Percentiles rank a stretch among this genome's conserved stretches.
Evolutionary conservation across 2,329 filamentous ascomycete species (phyloP).

Genomic region (Sporothrix dimorphospora): DNA sequence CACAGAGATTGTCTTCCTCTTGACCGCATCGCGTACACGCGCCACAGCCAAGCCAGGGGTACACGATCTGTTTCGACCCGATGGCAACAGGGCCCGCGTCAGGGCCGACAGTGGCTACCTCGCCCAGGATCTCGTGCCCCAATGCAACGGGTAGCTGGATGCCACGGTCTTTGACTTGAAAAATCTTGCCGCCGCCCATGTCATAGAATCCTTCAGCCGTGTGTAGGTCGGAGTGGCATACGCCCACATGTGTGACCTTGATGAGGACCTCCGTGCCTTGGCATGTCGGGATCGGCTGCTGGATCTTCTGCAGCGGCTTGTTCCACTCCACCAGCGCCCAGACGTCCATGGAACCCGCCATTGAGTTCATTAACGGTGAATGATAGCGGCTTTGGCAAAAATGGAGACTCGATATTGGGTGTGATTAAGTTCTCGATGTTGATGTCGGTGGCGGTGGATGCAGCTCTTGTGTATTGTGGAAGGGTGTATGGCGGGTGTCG

Average conservation of each 20-base stretch:
- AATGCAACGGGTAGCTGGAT: constrained; percentile 26
- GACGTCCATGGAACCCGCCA: constrained; percentile 24
- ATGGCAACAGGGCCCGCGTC: not conserved
- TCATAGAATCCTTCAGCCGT: constrained; percentile 28
- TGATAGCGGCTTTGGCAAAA: not conserved
- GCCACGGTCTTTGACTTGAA: constrained; percentile 28
- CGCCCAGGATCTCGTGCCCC: constrained; percentile 29
- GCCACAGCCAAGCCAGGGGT: constrained; percentile 28
- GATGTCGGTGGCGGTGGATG: too few species aligned
- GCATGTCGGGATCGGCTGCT: constrained; percentile 16
- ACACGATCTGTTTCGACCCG: constrained; percentile 28
- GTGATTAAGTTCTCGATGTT: too few species aligned
- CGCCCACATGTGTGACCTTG: constrained; percentile 26
- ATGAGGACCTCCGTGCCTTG: constrained; percentile 21
- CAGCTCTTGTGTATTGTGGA: too few species aligned
- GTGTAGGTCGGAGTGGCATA: constrained; percentile 30
- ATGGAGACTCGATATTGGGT: too few species aligned
- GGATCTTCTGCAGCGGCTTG: constrained; percentile 25
- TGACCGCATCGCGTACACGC: constrained; percentile 27
- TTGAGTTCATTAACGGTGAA: not conserved
- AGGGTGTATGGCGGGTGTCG: too few species aligned
- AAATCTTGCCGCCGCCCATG: constrained; percentile 24
- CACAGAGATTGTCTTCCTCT: constrained; percentile 29
- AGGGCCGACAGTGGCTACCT: constrained; percentile 22
- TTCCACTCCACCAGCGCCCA: constrained; percentile 29